Percentiles rank a stretch among this genome's conserved stretches.
phyloP scores from a whole-genome alignment of 129 eudicot genomes.

The Erigeron canadensis region DNA sequence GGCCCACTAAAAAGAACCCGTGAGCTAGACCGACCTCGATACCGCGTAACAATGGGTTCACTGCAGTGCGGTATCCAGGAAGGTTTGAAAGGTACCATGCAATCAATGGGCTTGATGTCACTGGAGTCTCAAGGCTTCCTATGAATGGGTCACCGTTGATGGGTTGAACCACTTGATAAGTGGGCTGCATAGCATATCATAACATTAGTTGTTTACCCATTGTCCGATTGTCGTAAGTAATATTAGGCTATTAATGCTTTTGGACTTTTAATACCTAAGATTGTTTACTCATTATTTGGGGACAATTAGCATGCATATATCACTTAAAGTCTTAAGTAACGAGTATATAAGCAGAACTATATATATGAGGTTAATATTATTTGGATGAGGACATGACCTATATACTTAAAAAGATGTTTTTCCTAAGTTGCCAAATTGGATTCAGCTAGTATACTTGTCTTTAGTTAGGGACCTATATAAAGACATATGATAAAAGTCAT shows the following conservation, averaged over 20 bases:
- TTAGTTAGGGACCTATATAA: no score
- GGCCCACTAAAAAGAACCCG: slow-evolving; percentile 90
- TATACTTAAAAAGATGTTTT: not conserved
- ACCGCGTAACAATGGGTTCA: slow-evolving; percentile 89
- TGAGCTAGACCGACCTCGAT: slow-evolving; percentile 92
- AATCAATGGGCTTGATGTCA: slow-evolving; percentile 91
- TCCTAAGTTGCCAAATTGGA: not conserved
- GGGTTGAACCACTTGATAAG: slow-evolving; percentile 93
- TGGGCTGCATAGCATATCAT: slow-evolving; percentile 55
- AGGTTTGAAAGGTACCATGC: slow-evolving; percentile 99
- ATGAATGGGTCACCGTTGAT: slow-evolving; percentile 98
- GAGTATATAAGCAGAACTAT: no score
- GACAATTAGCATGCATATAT: no score
- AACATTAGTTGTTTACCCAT: slow-evolving; percentile 14
- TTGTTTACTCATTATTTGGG: not conserved
- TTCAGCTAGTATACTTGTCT: not conserved
- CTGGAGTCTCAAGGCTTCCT: slow-evolving; percentile 95
- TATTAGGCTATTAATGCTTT: not conserved
- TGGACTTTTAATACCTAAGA: not conserved
- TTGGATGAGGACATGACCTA: no score
- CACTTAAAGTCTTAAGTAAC: no score
- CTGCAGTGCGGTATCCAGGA: slow-evolving; percentile 95
- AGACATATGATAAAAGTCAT: not conserved
- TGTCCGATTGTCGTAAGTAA: no score
- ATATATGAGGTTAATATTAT: no score